Base-by-base conservation (phyloP, 495 filamentous ascomycete genomes). In the Penicillium manginii region DNA sequence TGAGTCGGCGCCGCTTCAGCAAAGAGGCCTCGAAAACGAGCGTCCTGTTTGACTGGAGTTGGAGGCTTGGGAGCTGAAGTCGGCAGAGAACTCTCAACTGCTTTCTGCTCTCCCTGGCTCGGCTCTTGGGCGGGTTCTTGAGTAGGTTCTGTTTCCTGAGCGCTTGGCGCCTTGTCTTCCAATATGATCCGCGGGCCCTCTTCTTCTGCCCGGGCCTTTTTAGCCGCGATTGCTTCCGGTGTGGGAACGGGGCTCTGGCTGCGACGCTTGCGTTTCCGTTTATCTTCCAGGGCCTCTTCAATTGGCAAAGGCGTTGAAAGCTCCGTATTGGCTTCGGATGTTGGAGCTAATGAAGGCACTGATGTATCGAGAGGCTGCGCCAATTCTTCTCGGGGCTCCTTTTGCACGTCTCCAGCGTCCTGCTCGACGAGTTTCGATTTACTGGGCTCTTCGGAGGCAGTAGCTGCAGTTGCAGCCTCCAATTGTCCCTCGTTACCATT, bases 211-310 rank as follows among this genome's bases (percentile, higher is more conserved):
- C 76, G 79, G n/a, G 72, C 68, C 56, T 72, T 81, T 61, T 81
- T 81, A 39, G 69, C 73, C 18, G 71, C 74, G 23, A 80, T 65
- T 2, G 71, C 75, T 37, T 77, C 72, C 0, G 74, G 75, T 1
- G 84, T 80, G 6, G 83, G 84, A 29, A 84, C 79, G 14, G 90
- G 90, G 58, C 83, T 91, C 52, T 82, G 77, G 49, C 88, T 92
- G 59, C 87, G 81, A 37, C 90, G 85, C 73, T 92, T 93, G 48
- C 91, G 81, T 71, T 90, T 92, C 54, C 83, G 83, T 18, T 71
- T 72, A 59, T 92, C 89, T 46, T 88, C 85, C 31, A 74, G 26
- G 18, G 70, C 49, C 39, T 75, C 76, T 55, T 77, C 73, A 1
- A 62, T 21, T 14, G 68, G 69, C 7, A 78, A 59, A 22, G 75